Percentiles rank a stretch among this genome's conserved stretches.
Evolutionary conservation across 2,329 filamentous ascomycete genomes (phyloP).

Genomic region (Fusarium temperatum): DNA sequence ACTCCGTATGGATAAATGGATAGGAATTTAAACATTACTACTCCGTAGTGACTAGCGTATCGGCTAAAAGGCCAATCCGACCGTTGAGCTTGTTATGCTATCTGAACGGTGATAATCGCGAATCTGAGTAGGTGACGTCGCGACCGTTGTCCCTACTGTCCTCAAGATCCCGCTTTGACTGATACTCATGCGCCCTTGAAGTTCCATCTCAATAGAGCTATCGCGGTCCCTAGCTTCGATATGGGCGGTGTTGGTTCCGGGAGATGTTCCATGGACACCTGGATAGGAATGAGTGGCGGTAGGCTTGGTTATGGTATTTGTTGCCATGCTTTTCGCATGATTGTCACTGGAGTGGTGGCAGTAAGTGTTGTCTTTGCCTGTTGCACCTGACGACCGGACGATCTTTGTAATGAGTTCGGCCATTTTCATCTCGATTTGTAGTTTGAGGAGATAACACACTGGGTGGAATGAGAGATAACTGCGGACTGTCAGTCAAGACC

Average conservation of each 20-base stretch:
- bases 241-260: neutral
- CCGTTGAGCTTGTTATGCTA: constrained; percentile 27
- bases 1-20: no score
- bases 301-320: neutral
- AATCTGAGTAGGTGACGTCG: neutral
- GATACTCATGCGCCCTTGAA: neutral
- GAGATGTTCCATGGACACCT: neutral
- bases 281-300: neutral
- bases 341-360: constrained; percentile 1
- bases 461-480: constrained; percentile 52
- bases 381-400: constrained; percentile 5
- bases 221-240: constrained; percentile 20
- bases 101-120: constrained; percentile 6
- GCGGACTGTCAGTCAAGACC: neutral
- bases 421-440: constrained; percentile 62
- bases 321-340: neutral
- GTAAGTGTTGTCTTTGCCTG: constrained; percentile 11
- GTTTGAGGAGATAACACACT: constrained; percentile 57
- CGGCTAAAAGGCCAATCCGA: neutral
- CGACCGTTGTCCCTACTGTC: constrained; percentile 35
- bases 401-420: constrained; percentile 56
- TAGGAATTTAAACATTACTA: neutral
- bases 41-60: neutral
- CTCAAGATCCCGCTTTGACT: constrained; percentile 23
- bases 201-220: neutral